Evolutionary conservation across 169 alveolate species (phyloP), one percentile per base, ranked within the genome.

Genomic region (Cryptosporidium canis): DNA sequence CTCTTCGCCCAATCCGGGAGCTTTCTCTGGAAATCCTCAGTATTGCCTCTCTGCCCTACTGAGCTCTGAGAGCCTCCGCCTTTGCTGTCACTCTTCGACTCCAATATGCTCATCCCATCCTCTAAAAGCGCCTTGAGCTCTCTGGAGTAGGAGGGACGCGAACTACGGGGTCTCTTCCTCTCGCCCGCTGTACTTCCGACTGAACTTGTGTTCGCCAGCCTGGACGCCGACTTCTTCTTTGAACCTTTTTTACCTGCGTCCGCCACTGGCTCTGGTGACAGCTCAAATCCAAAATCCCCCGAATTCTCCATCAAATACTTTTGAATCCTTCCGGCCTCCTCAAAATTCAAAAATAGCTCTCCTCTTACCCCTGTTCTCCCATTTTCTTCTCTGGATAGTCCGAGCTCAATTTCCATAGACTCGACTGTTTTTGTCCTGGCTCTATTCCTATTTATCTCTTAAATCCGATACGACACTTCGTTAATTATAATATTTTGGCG

Each of bases 1-100:
- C 87, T 77, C 39, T 77, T 77, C 8, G 72, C 87, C 87, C 87
- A 77, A 41, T 77, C 87, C 5, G 87, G 87, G 11, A 77, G 53
- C 21, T 41, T 77, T 29, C 41, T 77, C 41, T 41, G 63, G 14
- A 31, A 33, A 18, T 77, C 87, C 3, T 77, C 87, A 29, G 11
- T 27, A 56, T 21, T 37, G 6, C 61, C 61, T 16, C 77, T 77
- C 27, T 33, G 48, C 7, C 87, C 87, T 27, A 77, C 44, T 18
- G 43, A 16, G 21, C 64, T 56, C 39, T 70, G 84, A 2, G 45
- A 29, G 29, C 45, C 53, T 3, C 45, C 66, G 27, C 66, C 67
- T 29, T 70, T 70, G 11, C n/a, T 55, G 14, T 70, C 84, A 41
- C 45, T 44, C 27, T 45, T 55, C 18, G 77, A 39, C 44, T 55